These are phyloP conservation scores for Diaporthe sp. DNA, from an alignment of 2,329 filamentous ascomycete species.

Conservation along the genomic window DNA sequence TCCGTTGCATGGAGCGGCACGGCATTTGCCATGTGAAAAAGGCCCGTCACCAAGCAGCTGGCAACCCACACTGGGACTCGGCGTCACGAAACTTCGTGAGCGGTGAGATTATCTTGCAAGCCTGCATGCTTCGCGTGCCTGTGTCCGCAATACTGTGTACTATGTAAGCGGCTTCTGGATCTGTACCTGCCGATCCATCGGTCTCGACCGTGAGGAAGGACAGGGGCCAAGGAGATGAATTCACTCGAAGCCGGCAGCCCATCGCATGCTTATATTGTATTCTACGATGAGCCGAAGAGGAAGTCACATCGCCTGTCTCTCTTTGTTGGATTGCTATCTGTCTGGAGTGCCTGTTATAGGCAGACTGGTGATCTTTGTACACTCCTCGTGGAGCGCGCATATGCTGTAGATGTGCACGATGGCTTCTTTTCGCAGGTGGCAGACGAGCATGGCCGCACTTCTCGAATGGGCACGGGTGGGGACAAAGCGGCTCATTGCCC, in stretches of 20 bases:
- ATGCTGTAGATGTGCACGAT: background rate
- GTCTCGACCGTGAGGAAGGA: slow-evolving; percentile 31
- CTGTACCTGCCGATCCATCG: slow-evolving; percentile 37
- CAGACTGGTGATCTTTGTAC: background rate
- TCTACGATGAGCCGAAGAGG: background rate
- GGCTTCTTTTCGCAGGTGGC: background rate
- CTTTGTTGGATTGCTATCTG: background rate
- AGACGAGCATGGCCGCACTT: background rate
- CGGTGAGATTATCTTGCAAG: slow-evolving; percentile 3
- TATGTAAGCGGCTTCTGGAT: slow-evolving; percentile 12
- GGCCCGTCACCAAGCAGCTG: background rate
- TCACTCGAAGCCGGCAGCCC: slow-evolving; percentile 4
- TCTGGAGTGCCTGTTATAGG: background rate
- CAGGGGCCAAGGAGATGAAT: slow-evolving; percentile 11
- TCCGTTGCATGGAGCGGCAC: background rate
- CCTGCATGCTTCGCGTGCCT: background rate
- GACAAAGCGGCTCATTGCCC: slow-evolving; percentile 6
- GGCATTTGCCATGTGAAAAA: background rate
- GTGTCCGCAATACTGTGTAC: slow-evolving; percentile 17
- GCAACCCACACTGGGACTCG: background rate
- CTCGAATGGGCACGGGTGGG: background rate
- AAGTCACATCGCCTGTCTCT: background rate
- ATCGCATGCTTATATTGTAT: background rate
- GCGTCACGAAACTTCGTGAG: slow-evolving; percentile 6
- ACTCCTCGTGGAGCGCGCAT: background rate